A percentile compares a stretch with the other conserved stretches of the same genome.
These are phyloP conservation scores for Penicillium sclerotigenum DNA, from an alignment of 2,329 filamentous ascomycete species.

Conservation along the genomic window DNA sequence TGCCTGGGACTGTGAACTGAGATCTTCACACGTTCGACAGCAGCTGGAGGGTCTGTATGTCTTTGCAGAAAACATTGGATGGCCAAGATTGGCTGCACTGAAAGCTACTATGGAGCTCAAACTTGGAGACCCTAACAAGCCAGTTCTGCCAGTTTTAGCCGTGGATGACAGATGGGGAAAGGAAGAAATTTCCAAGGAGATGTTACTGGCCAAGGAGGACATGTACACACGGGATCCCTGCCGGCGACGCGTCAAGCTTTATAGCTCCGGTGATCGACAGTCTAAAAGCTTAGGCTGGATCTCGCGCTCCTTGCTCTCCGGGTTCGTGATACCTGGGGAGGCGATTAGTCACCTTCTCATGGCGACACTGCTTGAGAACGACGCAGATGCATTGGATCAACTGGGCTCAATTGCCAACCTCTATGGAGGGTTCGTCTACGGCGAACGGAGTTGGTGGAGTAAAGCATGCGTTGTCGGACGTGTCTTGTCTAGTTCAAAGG, in stretches of 20 bases:
- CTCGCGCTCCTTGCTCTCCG: slow-evolving; percentile 54
- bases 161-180: slow-evolving; percentile 12
- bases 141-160: slow-evolving; percentile 8
- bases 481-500: slow-evolving; percentile 48
- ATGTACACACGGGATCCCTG: slow-evolving; percentile 32
- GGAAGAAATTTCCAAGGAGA: slow-evolving; percentile 9
- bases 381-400: slow-evolving; percentile 46
- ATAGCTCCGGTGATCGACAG: slow-evolving; percentile 15
- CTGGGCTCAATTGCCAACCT: slow-evolving; percentile 53
- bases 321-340: slow-evolving; percentile 55
- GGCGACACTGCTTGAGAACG: slow-evolving; percentile 55
- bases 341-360: slow-evolving; percentile 55
- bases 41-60: slow-evolving; percentile 51
- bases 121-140: slow-evolving; percentile 24
- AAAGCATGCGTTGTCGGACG: slow-evolving; percentile 55
- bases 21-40: slow-evolving; percentile 35
- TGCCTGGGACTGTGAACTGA: slow-evolving; percentile 36
- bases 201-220: slow-evolving; percentile 21
- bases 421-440: slow-evolving; percentile 54
- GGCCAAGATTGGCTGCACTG: slow-evolving; percentile 46
- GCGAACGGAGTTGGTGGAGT: slow-evolving; percentile 55
- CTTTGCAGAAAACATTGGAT: slow-evolving; percentile 51
- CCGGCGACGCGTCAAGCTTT: slow-evolving; percentile 30
- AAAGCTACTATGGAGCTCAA: slow-evolving; percentile 38
- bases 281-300: slow-evolving; percentile 51